Conservation (phyloP, 768 basidiomycete genomes). For the Cystobasidium tubakii region DNA sequence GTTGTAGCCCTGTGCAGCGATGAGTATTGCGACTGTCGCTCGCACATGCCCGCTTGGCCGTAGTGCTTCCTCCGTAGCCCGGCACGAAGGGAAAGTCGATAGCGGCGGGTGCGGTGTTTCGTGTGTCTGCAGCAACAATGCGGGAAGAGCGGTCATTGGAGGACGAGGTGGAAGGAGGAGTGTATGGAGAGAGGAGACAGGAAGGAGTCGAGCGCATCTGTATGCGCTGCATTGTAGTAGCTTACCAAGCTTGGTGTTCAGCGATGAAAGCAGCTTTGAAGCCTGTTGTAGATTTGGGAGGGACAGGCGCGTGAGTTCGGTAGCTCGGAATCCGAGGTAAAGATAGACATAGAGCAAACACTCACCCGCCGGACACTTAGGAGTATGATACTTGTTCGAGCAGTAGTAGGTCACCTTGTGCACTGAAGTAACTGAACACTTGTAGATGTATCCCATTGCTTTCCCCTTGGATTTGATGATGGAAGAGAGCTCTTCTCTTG, state of each 20-base stretch:
- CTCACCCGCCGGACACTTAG: slow-evolving; percentile 19
- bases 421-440: slow-evolving; percentile 22
- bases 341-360: slow-evolving; percentile 4
- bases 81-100: neutral
- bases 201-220: neutral
- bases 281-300: neutral
- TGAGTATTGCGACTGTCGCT: no score
- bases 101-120: neutral
- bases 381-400: slow-evolving; percentile 23
- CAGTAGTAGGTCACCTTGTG: slow-evolving; percentile 27
- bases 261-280: slow-evolving; percentile 13
- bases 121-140: neutral
- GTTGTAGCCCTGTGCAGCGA: no score
- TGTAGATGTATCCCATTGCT: slow-evolving; percentile 20
- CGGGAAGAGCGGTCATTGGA: neutral
- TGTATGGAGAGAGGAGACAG: neutral
- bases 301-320: no score
- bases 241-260: neutral
- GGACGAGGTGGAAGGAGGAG: neutral
- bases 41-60: no score
- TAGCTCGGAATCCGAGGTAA: neutral
- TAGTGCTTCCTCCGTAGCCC: no score
- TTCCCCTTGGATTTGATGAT: slow-evolving; percentile 12
- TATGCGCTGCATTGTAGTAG: neutral
- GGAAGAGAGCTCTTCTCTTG: slow-evolving; percentile 21